Evolutionary conservation across 2,329 filamentous ascomycete species (phyloP).

Genomic region (Drechslerella stenobrocha): DNA sequence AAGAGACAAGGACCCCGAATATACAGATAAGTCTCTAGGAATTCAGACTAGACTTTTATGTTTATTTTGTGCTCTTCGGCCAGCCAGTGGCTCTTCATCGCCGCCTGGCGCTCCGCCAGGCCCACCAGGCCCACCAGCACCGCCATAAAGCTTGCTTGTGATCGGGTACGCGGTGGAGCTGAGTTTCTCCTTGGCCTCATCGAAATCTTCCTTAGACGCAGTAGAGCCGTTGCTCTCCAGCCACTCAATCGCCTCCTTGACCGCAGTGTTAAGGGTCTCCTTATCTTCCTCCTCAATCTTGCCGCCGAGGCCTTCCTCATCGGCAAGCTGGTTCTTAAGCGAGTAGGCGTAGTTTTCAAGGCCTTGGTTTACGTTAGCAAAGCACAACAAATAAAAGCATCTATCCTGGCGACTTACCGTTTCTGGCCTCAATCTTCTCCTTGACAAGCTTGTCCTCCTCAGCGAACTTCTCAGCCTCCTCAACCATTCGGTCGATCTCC

Average conservation of each 20-base stretch:
- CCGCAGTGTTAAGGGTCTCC: conserved; percentile 89
- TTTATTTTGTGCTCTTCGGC: conserved; percentile 57
- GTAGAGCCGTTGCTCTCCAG: conserved; percentile 89
- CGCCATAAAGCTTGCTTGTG: conserved; percentile 92
- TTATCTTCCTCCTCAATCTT: conserved; percentile 99
- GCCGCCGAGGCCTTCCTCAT: conserved; percentile 92
- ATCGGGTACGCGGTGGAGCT: conserved; percentile 96
- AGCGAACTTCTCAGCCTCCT: conserved; percentile 96
- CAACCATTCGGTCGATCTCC: conserved; percentile 99
- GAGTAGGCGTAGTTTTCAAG: conserved; percentile 99
- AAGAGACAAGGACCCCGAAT: conserved; percentile 21
- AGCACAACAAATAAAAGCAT: too few species aligned
- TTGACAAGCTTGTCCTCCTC: conserved; percentile 99
- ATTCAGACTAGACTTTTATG: conserved; percentile 11
- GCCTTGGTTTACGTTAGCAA: conserved; percentile 54
- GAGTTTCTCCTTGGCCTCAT: conserved; percentile 99
- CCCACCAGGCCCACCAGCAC: conserved; percentile 68
- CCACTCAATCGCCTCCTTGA: conserved; percentile 98
- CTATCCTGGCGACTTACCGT: conserved; percentile 59
- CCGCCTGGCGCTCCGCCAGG: conserved; percentile 58
- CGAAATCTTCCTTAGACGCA: conserved; percentile 81
- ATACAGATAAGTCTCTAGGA: conserved; percentile 34
- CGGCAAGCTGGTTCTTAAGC: conserved; percentile 98
- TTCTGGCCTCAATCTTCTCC: conserved; percentile 94
- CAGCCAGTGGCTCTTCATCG: conserved; percentile 70